Evolutionary conservation across 768 basidiomycete genomes (phyloP), one percentile per base, ranked within the genome.

Genomic region (Rhizopogon roseolus): DNA sequence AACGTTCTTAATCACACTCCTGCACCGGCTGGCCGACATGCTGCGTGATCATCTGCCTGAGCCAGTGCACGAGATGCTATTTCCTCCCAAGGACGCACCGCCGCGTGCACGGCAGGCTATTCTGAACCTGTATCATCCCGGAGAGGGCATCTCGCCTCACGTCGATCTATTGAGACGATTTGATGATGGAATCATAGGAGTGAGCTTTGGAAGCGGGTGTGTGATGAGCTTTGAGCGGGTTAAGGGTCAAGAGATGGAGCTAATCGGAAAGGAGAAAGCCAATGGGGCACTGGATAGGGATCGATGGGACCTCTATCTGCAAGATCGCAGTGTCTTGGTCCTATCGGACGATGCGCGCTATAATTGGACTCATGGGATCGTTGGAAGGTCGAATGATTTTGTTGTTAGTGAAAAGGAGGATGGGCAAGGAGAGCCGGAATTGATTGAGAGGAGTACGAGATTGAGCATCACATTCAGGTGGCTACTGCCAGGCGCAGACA

Each of bases 401-500:
- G 86, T 94, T 16, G 70, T 75, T 63, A 52, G 54, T 42, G 56
- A 61, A 22, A 56, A 54, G 36, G 57, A 46, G 6, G 62, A 61
- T 8, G 61, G 54, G 29, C 64, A 52, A 14, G 60, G 54, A 5
- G 63, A 34, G 22, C 54, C 57, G 34, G 57, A 60, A 37, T 75
- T 80, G 74, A 69, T 87, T 9, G 67, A 74, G 54, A 74, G 90
- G 48, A 76, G 76, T 5, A 66, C 76, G 29, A 76, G 87, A 51
- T 71, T 96, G 58, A 95, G 92, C 64, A 76, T 95, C 49, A 98
- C 93, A 6, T 87, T 91, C 65, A 78, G 93, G 50, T 93, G 92
- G 89, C 70, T 96, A 57, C 77, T 91, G 14, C 82, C 85, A 16
- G 93, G 92, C 0, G 94, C 90, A 49, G 90, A 94, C 54, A 67